These are phyloP conservation scores for Echites panduratus DNA, from an alignment of 257 asterid genomes.

Conservation along the genomic window DNA sequence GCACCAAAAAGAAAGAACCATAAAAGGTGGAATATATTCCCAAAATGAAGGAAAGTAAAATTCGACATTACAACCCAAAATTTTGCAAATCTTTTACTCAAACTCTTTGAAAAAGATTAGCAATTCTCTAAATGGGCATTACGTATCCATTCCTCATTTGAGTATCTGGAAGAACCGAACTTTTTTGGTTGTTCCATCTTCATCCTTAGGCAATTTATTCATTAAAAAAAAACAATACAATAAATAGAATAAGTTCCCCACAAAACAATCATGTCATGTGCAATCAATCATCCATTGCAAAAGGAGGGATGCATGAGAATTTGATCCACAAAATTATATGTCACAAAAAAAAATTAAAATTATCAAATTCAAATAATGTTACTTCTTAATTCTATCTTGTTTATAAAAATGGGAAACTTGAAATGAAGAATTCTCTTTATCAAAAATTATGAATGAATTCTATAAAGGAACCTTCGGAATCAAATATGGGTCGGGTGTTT, in stretches of 20 bases:
- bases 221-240: neutral
- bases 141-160: neutral
- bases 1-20: neutral
- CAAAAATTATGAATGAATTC: too few relatives aligned
- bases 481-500: neutral
- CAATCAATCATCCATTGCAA: neutral
- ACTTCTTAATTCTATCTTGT: too few relatives aligned
- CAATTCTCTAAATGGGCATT: neutral
- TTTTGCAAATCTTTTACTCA: too few relatives aligned
- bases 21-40: neutral
- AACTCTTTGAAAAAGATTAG: neutral
- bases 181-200: neutral
- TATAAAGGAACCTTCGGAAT: neutral
- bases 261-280: constrained; percentile 6
- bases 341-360: too few relatives aligned
- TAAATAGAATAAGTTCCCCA: constrained; percentile 13
- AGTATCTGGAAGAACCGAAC: neutral
- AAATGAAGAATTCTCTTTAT: too few relatives aligned
- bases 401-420: too few relatives aligned
- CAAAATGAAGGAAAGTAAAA: neutral
- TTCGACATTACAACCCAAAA: neutral
- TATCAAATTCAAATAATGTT: too few relatives aligned
- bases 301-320: neutral
- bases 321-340: neutral
- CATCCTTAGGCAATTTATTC: constrained; percentile 1